phyloP scores from a whole-genome alignment of 73 alveolate species.

The Paraurostyla sp. region DNA sequence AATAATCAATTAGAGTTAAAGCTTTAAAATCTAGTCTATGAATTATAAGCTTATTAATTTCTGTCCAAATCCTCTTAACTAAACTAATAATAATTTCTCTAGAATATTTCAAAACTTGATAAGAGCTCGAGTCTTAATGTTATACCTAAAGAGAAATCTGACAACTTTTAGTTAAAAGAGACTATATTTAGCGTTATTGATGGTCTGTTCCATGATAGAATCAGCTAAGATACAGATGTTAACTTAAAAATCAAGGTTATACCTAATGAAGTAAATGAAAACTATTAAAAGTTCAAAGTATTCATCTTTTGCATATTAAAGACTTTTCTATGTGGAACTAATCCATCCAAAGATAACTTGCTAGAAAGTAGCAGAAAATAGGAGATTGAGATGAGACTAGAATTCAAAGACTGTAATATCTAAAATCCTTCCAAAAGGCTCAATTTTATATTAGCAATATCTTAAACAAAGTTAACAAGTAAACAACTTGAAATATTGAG shows the following conservation, averaged over 20 bases:
- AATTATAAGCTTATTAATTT: background rate
- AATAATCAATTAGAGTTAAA: background rate
- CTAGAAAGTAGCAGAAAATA: background rate
- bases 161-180: background rate
- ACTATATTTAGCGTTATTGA: background rate
- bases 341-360: background rate
- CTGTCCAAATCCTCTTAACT: too few relatives aligned
- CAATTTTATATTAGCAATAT: too few relatives aligned
- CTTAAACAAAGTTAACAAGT: too few relatives aligned
- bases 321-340: background rate
- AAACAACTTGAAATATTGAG: too few relatives aligned
- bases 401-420: too few relatives aligned
- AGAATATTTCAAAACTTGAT: too few relatives aligned
- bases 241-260: background rate
- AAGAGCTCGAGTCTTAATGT: too few relatives aligned
- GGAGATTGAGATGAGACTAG: too few relatives aligned
- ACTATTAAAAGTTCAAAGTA: slow-evolving; percentile 6
- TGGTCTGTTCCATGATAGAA: background rate
- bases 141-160: background rate
- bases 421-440: too few relatives aligned
- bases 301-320: background rate
- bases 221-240: background rate
- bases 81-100: too few relatives aligned
- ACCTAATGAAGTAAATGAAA: slow-evolving; percentile 4
- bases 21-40: slow-evolving; percentile 5